Evolutionary conservation across 2,329 filamentous ascomycete species (phyloP), one percentile per base, ranked within the genome.

Genomic region (Passalora sequoiae): DNA sequence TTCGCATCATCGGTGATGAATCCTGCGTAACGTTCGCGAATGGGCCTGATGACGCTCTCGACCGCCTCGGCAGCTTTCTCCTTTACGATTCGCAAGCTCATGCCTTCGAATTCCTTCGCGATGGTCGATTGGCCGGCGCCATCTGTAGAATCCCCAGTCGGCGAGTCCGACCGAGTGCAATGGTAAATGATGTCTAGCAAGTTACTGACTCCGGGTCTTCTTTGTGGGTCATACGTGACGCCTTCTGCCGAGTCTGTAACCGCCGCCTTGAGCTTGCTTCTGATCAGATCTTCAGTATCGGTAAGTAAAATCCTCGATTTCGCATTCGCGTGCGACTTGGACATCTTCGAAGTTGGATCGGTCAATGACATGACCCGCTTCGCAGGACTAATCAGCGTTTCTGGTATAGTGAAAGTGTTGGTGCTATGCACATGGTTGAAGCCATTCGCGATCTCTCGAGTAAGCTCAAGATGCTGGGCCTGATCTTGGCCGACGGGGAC

Each of bases 401-500:
- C 70, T 0, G 89, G 87, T 1, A 75, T 61, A 0, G 83, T 70
- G 3, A 94, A 74, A n/a, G 78, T 64, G 28, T 49, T 38, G n/a
- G 40, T 40, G 2, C 78, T 78, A 55, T 86, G 87, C 2, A 77
- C 67, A 60, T 86, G 74, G 65, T 97, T 96, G 70, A 98, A 97
- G 60, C 85, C 86, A 47, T 79, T 83, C 6, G 84, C 92, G 50
- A 89, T 84, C 61, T 94, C 83, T 40, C 92, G 78, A 1, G 89
- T 81, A 62, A 97, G 94, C 63, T 98, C 92, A 16, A 98, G 78
- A 66, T 98, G 92, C 59, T 98, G 92, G 43, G 74, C 75, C 67
- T 98, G 92, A 64, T 98, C 92, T 55, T 94, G 86, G n/a, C 92
- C 92, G 2, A 98, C 91, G 8, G 92, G 92, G 17, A 98, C 91